Percentiles rank a stretch among this genome's conserved stretches.
Conservation (phyloP, 257 asterid genomes). For the Gentiana macrophylla region DNA sequence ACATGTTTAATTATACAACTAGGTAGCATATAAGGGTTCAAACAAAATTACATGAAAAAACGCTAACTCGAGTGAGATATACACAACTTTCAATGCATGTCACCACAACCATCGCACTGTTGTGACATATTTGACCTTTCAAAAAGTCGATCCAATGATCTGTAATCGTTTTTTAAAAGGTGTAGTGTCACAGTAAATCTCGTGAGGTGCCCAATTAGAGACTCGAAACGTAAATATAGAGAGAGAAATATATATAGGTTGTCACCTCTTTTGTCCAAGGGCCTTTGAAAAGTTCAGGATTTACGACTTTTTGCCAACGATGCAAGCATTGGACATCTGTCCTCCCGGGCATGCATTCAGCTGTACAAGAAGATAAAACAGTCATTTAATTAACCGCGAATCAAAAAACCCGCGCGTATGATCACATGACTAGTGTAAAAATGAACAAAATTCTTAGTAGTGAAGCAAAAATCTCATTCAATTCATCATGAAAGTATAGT, state of each 20-base stretch:
- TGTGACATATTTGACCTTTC: no score
- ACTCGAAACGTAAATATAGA: not conserved
- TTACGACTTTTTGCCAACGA: conserved; percentile 86
- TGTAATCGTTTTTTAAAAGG: no score
- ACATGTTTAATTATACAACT: conserved; percentile 1
- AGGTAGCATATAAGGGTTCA: conserved; percentile 3
- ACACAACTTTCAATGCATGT: not conserved
- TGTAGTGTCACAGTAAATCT: no score
- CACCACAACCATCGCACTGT: not conserved
- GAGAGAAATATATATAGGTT: conserved; percentile 2
- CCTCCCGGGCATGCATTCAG: conserved; percentile 59
- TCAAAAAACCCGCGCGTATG: not conserved
- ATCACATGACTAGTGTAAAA: no score
- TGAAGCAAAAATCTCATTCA: not conserved
- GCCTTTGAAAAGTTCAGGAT: conserved; percentile 76
- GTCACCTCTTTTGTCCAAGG: conserved; percentile 78
- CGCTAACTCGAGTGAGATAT: no score
- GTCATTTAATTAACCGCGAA: not conserved
- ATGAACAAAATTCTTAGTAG: not conserved
- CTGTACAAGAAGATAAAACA: conserved; percentile 29
- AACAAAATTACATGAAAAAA: no score
- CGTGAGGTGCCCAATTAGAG: no score
- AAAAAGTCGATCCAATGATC: no score
- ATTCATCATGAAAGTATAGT: not conserved
- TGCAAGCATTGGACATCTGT: conserved; percentile 84